phyloP scores from a whole-genome alignment of 148 eudicot genomes.

The Vaccinium myrtillus region DNA sequence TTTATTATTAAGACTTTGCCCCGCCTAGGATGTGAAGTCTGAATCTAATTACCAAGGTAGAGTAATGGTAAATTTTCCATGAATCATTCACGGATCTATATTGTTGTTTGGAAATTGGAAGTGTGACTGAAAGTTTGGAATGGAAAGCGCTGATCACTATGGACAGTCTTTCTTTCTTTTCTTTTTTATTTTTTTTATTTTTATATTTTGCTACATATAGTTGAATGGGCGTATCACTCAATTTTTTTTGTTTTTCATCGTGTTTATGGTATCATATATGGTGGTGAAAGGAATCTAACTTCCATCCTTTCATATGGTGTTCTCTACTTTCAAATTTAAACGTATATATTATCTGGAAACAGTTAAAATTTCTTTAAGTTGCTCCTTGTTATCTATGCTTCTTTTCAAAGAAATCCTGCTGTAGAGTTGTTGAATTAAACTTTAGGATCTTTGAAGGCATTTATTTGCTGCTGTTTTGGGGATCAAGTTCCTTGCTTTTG shows the following conservation, averaged over 20 bases:
- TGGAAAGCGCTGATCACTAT: not conserved
- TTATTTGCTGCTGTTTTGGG: not conserved
- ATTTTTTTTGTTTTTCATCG: too few species aligned
- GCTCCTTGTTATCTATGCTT: not conserved
- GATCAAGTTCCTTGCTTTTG: not conserved
- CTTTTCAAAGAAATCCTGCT: not conserved
- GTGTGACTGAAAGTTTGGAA: not conserved
- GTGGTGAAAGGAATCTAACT: too few species aligned
- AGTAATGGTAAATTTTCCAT: not conserved
- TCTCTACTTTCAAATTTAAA: too few species aligned
- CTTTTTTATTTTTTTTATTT: not conserved
- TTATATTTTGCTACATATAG: not conserved
- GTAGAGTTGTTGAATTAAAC: too few species aligned
- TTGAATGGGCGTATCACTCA: not conserved
- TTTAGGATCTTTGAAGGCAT: not conserved
- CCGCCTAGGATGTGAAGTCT: slow-evolving; percentile 15
- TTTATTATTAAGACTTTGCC: slow-evolving; percentile 27
- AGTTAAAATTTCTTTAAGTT: not conserved
- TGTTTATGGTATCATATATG: too few species aligned
- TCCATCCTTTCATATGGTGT: too few species aligned
- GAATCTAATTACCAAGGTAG: slow-evolving; percentile 22
- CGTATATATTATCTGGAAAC: not conserved
- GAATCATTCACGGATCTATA: not conserved
- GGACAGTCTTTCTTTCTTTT: not conserved
- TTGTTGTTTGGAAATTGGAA: not conserved